These are phyloP conservation scores for Aspergillus ustus DNA, from an alignment of 2,329 filamentous ascomycete species.

Conservation along the genomic window DNA sequence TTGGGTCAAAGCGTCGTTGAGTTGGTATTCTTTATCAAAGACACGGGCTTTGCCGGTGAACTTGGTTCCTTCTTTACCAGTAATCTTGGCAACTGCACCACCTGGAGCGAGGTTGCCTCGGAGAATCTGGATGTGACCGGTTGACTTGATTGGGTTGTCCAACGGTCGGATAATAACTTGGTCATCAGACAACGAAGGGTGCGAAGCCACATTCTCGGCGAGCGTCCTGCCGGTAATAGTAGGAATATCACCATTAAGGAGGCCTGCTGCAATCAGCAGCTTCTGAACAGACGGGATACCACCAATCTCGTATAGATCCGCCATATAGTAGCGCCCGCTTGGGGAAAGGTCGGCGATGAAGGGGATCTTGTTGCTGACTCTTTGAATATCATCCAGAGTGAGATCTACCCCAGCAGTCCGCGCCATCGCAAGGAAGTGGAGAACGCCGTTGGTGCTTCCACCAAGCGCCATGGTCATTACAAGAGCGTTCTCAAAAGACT, in stretches of 20 bases:
- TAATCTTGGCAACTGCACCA: constrained; percentile 94
- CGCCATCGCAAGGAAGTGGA: constrained; percentile 90
- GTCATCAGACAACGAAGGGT: constrained; percentile 75
- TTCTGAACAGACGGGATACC: constrained; percentile 87
- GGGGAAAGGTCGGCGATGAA: constrained; percentile 87
- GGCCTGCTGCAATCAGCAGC: constrained; percentile 73
- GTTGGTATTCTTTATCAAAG: constrained; percentile 82
- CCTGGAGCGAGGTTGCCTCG: constrained; percentile 85
- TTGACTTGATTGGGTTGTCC: constrained; percentile 80
- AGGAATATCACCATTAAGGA: constrained; percentile 76
- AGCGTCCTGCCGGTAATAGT: constrained; percentile 86
- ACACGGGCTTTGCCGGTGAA: constrained; percentile 83
- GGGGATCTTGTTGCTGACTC: constrained; percentile 79
- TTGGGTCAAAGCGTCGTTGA: constrained; percentile 73
- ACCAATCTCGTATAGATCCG: constrained; percentile 83
- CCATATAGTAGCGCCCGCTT: constrained; percentile 82
- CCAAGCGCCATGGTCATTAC: constrained; percentile 92
- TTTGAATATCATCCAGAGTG: constrained; percentile 80
- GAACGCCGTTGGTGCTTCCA: constrained; percentile 84
- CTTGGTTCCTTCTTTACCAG: constrained; percentile 84
- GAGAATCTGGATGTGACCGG: constrained; percentile 87
- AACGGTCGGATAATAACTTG: constrained; percentile 84
- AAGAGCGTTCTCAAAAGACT: constrained; percentile 84
- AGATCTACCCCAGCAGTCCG: constrained; percentile 78
- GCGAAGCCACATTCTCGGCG: constrained; percentile 77